Evolutionary conservation across 345 rosid genomes (phyloP).

Genomic region (thale cress (Arabidopsis thaliana)): DNA sequence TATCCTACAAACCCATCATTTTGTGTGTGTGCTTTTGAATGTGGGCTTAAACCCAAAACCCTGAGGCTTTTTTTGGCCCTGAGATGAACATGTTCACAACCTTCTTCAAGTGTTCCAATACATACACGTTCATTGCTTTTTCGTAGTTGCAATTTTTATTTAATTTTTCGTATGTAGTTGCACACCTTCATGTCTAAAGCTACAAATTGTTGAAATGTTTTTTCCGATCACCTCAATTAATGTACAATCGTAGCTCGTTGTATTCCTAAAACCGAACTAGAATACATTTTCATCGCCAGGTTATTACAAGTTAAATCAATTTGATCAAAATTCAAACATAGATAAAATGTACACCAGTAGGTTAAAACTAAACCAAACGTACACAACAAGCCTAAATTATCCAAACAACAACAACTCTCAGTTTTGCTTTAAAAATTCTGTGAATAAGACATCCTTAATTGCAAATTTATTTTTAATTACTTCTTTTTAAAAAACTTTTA

Average conservation of each 20-base stretch:
- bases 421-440: background rate
- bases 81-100: background rate
- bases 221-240: slow-evolving; percentile 10
- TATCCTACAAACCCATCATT: background rate
- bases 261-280: background rate
- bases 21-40: background rate
- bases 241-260: background rate
- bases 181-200: background rate
- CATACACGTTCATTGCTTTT: slow-evolving; percentile 2
- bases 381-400: background rate
- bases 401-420: background rate
- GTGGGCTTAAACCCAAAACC: slow-evolving; percentile 30
- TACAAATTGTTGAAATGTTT: background rate
- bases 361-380: background rate
- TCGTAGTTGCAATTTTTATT: background rate
- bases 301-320: background rate
- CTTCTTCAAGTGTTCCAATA: slow-evolving; percentile 4
- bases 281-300: background rate
- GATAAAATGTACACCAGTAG: background rate
- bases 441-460: background rate
- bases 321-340: background rate
- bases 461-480: background rate
- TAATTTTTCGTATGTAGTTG: background rate
- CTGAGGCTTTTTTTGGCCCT: background rate
- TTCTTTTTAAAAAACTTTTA: background rate